Evolutionary conservation across 495 filamentous ascomycete species (phyloP).

Genomic region (Clohesyomyces aquaticus): DNA sequence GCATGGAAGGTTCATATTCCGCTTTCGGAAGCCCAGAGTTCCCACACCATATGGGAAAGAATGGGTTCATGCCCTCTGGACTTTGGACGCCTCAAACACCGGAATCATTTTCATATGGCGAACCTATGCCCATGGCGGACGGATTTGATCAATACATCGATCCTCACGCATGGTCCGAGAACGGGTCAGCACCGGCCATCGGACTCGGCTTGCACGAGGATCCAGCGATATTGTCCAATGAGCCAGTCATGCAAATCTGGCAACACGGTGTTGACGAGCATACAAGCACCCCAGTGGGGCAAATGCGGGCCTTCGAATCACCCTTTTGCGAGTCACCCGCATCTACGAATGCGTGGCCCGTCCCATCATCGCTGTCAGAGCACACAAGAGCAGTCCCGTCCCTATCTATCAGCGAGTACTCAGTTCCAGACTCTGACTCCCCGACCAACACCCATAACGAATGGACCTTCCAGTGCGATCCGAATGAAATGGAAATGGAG

Average conservation of each 20-base stretch:
- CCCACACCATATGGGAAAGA: conserved; percentile 20
- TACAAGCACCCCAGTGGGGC: conserved; percentile 18
- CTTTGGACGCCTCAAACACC: conserved; percentile 35
- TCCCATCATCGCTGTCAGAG: conserved; percentile 6
- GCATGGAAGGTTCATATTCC: conserved; percentile 33
- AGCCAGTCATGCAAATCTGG: conserved; percentile 23
- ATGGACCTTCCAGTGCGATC: conserved; percentile 33
- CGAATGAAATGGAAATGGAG: conserved; percentile 3
- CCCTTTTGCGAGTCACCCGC: conserved; percentile 32
- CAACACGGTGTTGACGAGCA: conserved; percentile 18
- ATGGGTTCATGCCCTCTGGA: conserved; percentile 20
- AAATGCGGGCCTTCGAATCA: conserved; percentile 19
- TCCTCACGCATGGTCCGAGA: conserved; percentile 28
- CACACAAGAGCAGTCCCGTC: conserved; percentile 35
- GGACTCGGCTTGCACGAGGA: conserved; percentile 37
- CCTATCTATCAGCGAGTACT: conserved; percentile 33
- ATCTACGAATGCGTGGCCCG: conserved; percentile 28
- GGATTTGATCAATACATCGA: conserved; percentile 31
- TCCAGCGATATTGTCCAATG: conserved; percentile 20
- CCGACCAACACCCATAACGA: conserved; percentile 23
- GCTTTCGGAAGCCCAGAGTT: conserved; percentile 37
- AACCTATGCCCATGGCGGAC: conserved; percentile 27
- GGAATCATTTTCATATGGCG: conserved; percentile 29
- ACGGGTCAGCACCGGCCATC: conserved; percentile 23
- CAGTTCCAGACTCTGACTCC: conserved; percentile 29